A percentile compares a stretch with the other conserved stretches of the same genome.
These are phyloP conservation scores for Hemileia vastatrix DNA, from an alignment of 1,284 basidiomycete genomes.

Conservation along the genomic window DNA sequence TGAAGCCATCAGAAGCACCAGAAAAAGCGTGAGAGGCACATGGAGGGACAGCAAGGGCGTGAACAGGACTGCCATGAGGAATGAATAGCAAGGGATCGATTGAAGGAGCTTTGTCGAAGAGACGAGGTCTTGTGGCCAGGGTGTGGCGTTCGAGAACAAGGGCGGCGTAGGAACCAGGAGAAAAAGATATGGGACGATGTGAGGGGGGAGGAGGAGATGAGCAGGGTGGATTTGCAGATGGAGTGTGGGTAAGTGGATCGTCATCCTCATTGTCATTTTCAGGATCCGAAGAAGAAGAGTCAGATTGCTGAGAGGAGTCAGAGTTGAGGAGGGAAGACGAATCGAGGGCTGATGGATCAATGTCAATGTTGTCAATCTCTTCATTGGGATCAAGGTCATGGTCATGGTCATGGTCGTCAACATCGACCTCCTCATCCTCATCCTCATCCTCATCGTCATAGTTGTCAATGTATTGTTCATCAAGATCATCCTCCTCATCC, in stretches of 20 bases:
- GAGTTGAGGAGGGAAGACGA: constrained; percentile 23
- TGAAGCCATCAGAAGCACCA: constrained; percentile 85
- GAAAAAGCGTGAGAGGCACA: constrained; percentile 83
- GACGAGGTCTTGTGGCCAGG: constrained; percentile 14
- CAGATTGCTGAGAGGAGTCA: constrained; percentile 8
- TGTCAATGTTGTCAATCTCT: constrained; percentile 22
- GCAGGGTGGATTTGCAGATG: constrained; percentile 54
- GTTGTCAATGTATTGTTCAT: constrained; percentile 34
- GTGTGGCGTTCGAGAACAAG: constrained; percentile 2
- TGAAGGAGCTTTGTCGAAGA: constrained; percentile 24
- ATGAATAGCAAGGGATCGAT: constrained; percentile 90
- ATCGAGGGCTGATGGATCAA: constrained; percentile 24
- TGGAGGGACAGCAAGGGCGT: constrained; percentile 70
- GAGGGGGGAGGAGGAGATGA: constrained; percentile 44
- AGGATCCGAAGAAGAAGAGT: constrained; percentile 8
- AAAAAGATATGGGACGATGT: constrained; percentile 50
- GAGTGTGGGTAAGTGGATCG: constrained; percentile 52
- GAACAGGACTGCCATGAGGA: constrained; percentile 75
- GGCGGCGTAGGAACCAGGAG: constrained; percentile 2
- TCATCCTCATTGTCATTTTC: constrained; percentile 40
- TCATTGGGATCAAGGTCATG: constrained; percentile 26
- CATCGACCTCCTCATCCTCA: constrained; percentile 28
- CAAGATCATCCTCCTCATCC: constrained; percentile 53
- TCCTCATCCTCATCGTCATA: constrained; percentile 55
- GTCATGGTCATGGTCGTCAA: constrained; percentile 33